Percentiles rank a stretch among this genome's conserved stretches.
phyloP scores from a whole-genome alignment of 2,329 filamentous ascomycete genomes.

The Aureobasidium sp. region DNA sequence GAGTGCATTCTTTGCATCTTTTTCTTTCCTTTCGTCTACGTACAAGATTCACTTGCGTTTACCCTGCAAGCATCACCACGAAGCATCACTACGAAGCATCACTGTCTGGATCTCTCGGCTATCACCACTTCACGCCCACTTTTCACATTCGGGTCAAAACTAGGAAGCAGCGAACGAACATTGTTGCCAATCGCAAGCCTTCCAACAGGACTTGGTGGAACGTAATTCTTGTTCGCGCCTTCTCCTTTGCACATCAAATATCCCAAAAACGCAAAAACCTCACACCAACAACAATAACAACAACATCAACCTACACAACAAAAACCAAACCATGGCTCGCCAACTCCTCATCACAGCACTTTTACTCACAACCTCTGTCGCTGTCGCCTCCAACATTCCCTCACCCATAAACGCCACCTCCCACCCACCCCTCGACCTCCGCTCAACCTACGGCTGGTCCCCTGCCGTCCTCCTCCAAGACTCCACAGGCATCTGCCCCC shows the following conservation, averaged over 20 bases:
- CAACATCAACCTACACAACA: not conserved
- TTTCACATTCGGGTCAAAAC: too few relatives aligned
- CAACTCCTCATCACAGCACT: not conserved
- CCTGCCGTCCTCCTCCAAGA: constrained; percentile 1
- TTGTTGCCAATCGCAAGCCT: too few relatives aligned
- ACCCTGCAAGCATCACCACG: too few relatives aligned
- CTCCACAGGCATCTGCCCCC: not conserved
- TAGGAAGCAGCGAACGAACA: too few relatives aligned
- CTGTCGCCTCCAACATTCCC: not conserved
- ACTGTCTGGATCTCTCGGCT: too few relatives aligned
- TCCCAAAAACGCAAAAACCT: too few relatives aligned
- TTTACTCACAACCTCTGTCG: not conserved
- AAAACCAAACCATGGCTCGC: not conserved
- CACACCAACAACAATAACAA: not conserved
- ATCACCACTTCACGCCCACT: too few relatives aligned
- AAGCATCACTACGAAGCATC: too few relatives aligned
- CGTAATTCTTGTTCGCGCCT: too few relatives aligned
- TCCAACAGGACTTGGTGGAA: too few relatives aligned
- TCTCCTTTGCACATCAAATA: too few relatives aligned
- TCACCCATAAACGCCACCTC: not conserved
- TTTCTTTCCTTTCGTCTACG: not conserved
- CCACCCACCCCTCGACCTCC: not conserved
- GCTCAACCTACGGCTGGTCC: constrained; percentile 2
- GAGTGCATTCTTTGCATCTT: not conserved
- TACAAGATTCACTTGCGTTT: not conserved